phyloP scores from a whole-genome alignment of 2,329 filamentous ascomycete species.

The Alternaria brassicae region DNA sequence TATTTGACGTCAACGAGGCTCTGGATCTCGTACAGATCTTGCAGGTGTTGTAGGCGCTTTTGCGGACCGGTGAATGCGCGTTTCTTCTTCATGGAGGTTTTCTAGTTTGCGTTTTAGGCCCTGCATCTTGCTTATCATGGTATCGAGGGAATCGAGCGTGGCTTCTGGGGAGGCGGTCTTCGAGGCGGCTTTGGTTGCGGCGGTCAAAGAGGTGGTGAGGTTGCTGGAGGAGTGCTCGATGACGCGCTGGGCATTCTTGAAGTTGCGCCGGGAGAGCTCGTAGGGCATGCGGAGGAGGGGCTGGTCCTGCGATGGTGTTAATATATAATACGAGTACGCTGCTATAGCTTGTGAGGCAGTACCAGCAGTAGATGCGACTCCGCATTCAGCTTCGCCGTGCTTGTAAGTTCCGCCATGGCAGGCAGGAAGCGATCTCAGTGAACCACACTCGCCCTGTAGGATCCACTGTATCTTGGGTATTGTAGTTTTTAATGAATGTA shows the following conservation, averaged over 20 bases:
- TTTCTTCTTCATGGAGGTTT: conserved; percentile 78
- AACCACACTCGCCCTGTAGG: not conserved
- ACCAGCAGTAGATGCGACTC: conserved; percentile 78
- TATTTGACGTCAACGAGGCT: conserved; percentile 91
- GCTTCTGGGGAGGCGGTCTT: conserved; percentile 47
- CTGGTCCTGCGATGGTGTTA: conserved; percentile 73
- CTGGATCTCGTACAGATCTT: conserved; percentile 79
- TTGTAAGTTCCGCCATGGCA: conserved; percentile 57
- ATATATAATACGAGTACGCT: conserved; percentile 61
- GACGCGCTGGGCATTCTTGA: conserved; percentile 81
- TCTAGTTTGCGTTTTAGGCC: conserved; percentile 88
- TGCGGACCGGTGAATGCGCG: conserved; percentile 75
- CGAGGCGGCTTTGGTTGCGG: conserved; percentile 67
- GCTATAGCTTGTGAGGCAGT: conserved; percentile 35
- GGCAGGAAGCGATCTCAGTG: conserved; percentile 3
- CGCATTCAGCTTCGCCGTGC: conserved; percentile 74
- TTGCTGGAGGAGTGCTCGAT: conserved; percentile 74
- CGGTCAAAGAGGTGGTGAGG: conserved; percentile 65
- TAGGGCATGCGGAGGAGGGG: conserved; percentile 90
- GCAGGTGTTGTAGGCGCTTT: conserved; percentile 81
- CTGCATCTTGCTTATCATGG: conserved; percentile 84
- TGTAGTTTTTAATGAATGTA: not conserved
- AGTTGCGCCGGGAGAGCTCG: conserved; percentile 92
- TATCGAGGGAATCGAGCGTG: conserved; percentile 80
- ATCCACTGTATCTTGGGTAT: not conserved